Conservation (phyloP, 2,329 filamentous ascomycete genomes). For the Arthrobotrys pseudoclavata region DNA sequence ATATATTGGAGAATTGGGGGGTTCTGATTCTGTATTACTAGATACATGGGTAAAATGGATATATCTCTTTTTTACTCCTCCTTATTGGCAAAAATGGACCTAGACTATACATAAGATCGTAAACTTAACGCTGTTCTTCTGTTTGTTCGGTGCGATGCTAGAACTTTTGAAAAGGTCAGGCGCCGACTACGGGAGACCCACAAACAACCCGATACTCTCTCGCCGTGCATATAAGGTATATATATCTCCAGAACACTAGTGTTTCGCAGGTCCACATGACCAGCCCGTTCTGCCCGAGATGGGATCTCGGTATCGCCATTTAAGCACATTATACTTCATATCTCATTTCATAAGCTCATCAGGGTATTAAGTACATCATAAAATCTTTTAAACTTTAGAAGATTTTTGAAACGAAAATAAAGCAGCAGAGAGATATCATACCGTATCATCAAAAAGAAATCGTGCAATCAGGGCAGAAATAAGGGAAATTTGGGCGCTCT, state of each 20-base stretch:
- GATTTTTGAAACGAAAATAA: constrained; percentile 1
- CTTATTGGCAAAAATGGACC: background rate
- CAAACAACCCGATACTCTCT: constrained; percentile 19
- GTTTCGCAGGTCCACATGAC: constrained; percentile 16
- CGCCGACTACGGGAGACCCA: background rate
- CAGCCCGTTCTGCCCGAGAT: background rate
- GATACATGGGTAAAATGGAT: constrained; percentile 32
- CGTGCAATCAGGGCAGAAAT: background rate
- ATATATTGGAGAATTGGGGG: constrained; percentile 23
- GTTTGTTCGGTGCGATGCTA: background rate
- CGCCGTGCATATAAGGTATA: no score
- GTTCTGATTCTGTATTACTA: constrained; percentile 51
- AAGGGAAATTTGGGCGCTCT: background rate
- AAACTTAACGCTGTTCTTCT: background rate
- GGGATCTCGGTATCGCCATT: no score
- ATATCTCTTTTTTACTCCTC: constrained; percentile 20
- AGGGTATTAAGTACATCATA: constrained; percentile 31
- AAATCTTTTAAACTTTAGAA: constrained; percentile 14
- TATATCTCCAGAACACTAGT: no score
- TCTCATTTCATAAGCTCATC: constrained; percentile 23
- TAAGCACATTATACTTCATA: background rate
- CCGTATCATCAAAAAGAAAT: background rate
- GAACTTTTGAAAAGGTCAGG: constrained; percentile 14
- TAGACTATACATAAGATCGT: no score
- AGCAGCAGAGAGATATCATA: background rate